phyloP scores from a whole-genome alignment of 345 rosid genomes.

The Syzygium oleosum region DNA sequence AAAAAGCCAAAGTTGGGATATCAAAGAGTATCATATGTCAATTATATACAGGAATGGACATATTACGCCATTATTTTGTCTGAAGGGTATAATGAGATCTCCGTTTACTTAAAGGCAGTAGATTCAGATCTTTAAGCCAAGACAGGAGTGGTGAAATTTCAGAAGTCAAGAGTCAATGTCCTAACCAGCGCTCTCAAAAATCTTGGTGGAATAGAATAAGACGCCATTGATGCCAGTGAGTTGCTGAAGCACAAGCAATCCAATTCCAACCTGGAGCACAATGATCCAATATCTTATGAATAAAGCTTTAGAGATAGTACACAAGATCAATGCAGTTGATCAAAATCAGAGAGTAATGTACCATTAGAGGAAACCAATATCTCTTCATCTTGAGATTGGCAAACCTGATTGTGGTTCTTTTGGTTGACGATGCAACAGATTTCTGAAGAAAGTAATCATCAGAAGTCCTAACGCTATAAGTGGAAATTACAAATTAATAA shows the following conservation, averaged over 20 bases:
- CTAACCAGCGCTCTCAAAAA: constrained; percentile 76
- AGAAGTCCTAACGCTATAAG: background rate
- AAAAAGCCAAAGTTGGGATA: background rate
- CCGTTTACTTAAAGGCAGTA: background rate
- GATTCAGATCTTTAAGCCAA: background rate
- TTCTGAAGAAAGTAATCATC: constrained; percentile 31
- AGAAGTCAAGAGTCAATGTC: background rate
- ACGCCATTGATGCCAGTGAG: constrained; percentile 94
- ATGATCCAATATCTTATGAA: background rate
- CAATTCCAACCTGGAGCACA: constrained; percentile 69
- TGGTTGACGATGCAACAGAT: constrained; percentile 72
- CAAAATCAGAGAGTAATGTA: constrained; percentile 9
- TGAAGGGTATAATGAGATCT: background rate
- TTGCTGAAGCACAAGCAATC: constrained; percentile 79
- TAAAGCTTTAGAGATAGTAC: background rate
- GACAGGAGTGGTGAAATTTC: background rate
- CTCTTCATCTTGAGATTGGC: constrained; percentile 78
- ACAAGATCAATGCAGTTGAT: background rate
- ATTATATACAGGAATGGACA: background rate
- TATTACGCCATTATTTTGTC: background rate
- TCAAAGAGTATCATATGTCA: background rate
- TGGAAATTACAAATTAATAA: background rate
- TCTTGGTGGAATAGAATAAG: constrained; percentile 80
- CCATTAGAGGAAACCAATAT: constrained; percentile 95
- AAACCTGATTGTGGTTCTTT: constrained; percentile 65